Evolutionary conservation across 768 basidiomycete genomes (phyloP), one percentile per base, ranked within the genome.

Genomic region (Favolaschia claudopus): DNA sequence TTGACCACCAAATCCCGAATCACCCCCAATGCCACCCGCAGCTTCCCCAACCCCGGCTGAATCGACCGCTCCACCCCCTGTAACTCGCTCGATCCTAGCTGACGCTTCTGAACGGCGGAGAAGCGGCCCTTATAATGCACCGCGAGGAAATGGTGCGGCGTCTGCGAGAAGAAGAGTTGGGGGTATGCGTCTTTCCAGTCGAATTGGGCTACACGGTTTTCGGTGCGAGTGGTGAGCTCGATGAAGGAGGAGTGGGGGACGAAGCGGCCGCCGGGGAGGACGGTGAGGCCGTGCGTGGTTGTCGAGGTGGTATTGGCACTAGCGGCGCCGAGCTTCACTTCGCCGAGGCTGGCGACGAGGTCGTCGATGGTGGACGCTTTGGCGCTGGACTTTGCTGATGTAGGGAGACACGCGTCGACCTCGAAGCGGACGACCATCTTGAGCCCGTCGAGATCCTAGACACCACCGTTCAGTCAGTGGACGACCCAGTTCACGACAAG

Each of bases 121-220:
- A 92, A 91, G 1, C 36, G 71, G 1, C 90, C 90, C 4, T 76
- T 69, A 13, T 75, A 66, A 68, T 92, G 89, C 37, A 82, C 72
- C 0, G 82, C 89, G 50, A 89, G 73, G 67, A 83, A 86, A 56
- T 86, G 79, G 63, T 85, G 80, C 2, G 80, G 73, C 0, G 88
- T 91, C 67, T 88, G 86, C 7, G 91, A 89, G 52, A 92, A 80
- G 68, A 82, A 87, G 14, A 91, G 72, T 67, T 91, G 89, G 0
- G 86, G 83, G 69, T 85, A 90, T 1, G 76, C 73, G 13, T 89
- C 87, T 27, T 66, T 74, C 88, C 88, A 91, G 65, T 88, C 76
- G 56, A 76, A 75, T 5, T 68, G 63, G 9, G 55, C 57, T 33
- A 68, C 64, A 40, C 67, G 74, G 15, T 51, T 68, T 28, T 70